Evolutionary conservation across 2,329 filamentous ascomycete species (phyloP).

Genomic region (Xylariaceae sp.): DNA sequence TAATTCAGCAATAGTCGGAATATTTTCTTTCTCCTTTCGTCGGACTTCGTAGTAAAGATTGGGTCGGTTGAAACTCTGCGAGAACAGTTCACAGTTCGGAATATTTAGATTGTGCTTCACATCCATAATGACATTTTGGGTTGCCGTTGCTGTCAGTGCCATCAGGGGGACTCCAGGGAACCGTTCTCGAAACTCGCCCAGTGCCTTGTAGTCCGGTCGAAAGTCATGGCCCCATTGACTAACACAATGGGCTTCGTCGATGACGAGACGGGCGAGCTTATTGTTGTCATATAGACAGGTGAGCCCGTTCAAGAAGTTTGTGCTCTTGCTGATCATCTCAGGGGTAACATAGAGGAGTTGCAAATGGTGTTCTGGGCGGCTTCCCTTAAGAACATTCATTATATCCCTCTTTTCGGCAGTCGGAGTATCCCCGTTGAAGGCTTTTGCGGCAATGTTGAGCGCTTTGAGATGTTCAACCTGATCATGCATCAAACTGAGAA

Average conservation of each 20-base stretch:
- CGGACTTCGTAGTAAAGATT: constrained; percentile 87
- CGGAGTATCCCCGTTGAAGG: constrained; percentile 74
- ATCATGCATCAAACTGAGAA: constrained; percentile 95
- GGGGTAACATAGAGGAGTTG: constrained; percentile 93
- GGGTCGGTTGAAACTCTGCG: constrained; percentile 94
- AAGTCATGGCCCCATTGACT: constrained; percentile 99
- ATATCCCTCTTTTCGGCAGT: constrained; percentile 59
- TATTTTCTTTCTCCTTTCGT: constrained; percentile 58
- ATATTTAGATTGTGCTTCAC: constrained; percentile 90
- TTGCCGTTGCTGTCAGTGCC: constrained; percentile 92
- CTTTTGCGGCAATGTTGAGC: constrained; percentile 70
- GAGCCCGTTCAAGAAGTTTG: constrained; percentile 60
- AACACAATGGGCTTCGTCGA: constrained; percentile 98
- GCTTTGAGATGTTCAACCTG: constrained; percentile 78
- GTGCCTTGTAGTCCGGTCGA: constrained; percentile 85
- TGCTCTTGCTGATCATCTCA: constrained; percentile 88
- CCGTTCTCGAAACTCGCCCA: constrained; percentile 66
- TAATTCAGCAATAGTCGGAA: constrained; percentile 52
- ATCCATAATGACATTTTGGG: constrained; percentile 84
- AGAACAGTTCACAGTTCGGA: constrained; percentile 68
- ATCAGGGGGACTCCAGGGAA: constrained; percentile 83
- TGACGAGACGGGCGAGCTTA: constrained; percentile 83
- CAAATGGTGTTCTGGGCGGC: constrained; percentile 67
- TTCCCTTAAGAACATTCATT: constrained; percentile 56
- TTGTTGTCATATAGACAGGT: constrained; percentile 60